Evolutionary conservation across 2,329 filamentous ascomycete genomes (phyloP).

Genomic region (Rhytidhysteron rufulum): DNA sequence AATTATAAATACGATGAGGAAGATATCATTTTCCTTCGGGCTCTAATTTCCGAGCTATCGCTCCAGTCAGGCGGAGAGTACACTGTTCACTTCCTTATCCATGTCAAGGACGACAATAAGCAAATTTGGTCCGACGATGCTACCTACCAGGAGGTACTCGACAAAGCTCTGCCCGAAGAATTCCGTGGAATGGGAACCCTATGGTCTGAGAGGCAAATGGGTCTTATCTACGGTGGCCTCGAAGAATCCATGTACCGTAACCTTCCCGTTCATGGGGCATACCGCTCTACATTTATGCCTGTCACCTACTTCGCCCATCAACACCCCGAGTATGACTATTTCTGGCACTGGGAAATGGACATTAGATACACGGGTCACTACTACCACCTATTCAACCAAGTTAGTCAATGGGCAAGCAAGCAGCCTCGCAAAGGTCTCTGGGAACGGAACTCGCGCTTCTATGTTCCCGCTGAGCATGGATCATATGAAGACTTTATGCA

Average conservation of each 20-base stretch:
- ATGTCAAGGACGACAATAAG: conserved; percentile 74
- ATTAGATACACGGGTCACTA: conserved; percentile 86
- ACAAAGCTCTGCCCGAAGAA: conserved; percentile 44
- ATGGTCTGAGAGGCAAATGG: conserved; percentile 52
- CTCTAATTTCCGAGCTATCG: conserved; percentile 74
- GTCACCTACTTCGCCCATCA: conserved; percentile 88
- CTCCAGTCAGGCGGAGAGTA: conserved; percentile 79
- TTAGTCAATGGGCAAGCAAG: conserved; percentile 62
- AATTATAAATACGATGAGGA: conserved; percentile 76
- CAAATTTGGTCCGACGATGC: conserved; percentile 79
- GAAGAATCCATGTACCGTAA: conserved; percentile 51
- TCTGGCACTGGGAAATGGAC: conserved; percentile 97
- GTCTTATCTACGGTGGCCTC: conserved; percentile 50
- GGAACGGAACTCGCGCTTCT: conserved; percentile 75
- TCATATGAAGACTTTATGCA: conserved; percentile 68
- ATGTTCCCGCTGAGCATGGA: conserved; percentile 67
- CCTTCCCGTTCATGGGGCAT: conserved; percentile 64
- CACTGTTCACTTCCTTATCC: conserved; percentile 75
- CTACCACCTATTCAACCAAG: conserved; percentile 70
- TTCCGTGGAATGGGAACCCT: conserved; percentile 52
- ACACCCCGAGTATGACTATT: conserved; percentile 85
- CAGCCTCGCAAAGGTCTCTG: conserved; percentile 71
- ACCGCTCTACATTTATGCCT: conserved; percentile 82
- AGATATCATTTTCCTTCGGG: conserved; percentile 76
- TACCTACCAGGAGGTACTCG: conserved; percentile 65